phyloP scores from a whole-genome alignment of 805 yeast genomes.

The Lipomyces yamadae region DNA sequence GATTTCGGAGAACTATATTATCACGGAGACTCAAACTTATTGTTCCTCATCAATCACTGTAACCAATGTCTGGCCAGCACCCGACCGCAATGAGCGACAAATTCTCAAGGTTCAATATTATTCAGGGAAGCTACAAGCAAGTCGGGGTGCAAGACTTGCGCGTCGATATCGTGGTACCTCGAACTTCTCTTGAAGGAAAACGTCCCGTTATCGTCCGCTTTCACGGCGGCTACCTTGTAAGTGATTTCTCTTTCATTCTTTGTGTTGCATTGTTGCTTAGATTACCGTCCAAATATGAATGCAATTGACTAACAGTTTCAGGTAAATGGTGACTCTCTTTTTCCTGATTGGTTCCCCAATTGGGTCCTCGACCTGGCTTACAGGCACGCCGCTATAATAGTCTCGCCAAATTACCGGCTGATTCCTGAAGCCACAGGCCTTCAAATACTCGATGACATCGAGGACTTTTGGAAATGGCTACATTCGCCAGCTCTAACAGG shows the following conservation, averaged over 20 bases:
- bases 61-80: too few species aligned
- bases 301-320: background rate
- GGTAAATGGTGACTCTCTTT: conserved; percentile 24
- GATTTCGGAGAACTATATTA: too few species aligned
- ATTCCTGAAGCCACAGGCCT: conserved; percentile 13
- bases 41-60: too few species aligned
- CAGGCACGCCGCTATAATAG: conserved; percentile 6
- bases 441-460: background rate
- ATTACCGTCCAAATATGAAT: too few species aligned
- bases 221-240: conserved; percentile 22
- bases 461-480: conserved; percentile 15
- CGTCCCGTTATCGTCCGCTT: conserved; percentile 11
- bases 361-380: conserved; percentile 19
- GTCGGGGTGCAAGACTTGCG: conserved; percentile 3
- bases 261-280: background rate
- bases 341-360: conserved; percentile 14
- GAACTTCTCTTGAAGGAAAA: background rate
- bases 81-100: background rate
- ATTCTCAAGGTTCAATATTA: background rate
- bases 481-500: too few species aligned
- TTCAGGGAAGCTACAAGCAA: background rate
- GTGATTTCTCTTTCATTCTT: background rate
- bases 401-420: conserved; percentile 9
- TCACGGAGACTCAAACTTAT: too few species aligned
- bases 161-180: conserved; percentile 1